phyloP scores from a whole-genome alignment of 345 rosid species.

The Kandelia obovata region DNA sequence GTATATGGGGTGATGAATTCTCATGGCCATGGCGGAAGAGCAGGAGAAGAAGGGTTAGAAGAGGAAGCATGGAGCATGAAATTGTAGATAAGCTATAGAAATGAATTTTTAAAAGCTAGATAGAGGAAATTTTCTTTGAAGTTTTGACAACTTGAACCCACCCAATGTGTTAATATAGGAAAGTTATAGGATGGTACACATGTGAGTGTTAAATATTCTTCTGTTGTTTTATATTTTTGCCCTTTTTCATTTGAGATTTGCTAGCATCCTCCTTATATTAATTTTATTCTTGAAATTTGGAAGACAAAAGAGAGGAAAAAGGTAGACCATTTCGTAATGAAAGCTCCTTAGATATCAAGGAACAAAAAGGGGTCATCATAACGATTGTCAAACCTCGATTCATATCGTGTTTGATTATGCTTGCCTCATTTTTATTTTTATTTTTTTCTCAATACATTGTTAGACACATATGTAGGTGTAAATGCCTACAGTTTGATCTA shows the following conservation, averaged over 20 bases:
- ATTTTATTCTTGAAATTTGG: conserved; percentile 20
- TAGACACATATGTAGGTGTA: too few relatives aligned
- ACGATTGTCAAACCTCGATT: conserved; percentile 36
- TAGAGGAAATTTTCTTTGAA: not conserved
- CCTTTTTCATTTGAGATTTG: conserved; percentile 30
- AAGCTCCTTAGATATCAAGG: conserved; percentile 51
- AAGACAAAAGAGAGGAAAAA: not conserved
- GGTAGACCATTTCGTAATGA: conserved; percentile 42
- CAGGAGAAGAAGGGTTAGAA: conserved; percentile 29
- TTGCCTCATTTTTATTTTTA: not conserved
- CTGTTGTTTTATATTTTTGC: not conserved
- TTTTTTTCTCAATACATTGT: not conserved
- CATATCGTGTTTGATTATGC: conserved; percentile 35
- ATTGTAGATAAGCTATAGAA: conserved; percentile 2
- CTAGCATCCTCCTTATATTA: conserved; percentile 28
- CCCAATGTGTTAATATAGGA: conserved; percentile 14
- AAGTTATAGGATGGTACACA: conserved; percentile 14
- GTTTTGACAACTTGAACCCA: conserved; percentile 11
- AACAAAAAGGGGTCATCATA: conserved; percentile 25
- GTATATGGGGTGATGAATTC: conserved; percentile 35
- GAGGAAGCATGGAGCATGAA: conserved; percentile 48
- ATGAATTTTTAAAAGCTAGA: not conserved
- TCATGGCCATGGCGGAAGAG: conserved; percentile 51
- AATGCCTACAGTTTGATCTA: too few relatives aligned
- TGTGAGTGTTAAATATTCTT: not conserved